Percentiles rank a stretch among this genome's conserved stretches.
Conservation (phyloP, 1,139 yeast species). For the Suhomyces yuchorum region DNA sequence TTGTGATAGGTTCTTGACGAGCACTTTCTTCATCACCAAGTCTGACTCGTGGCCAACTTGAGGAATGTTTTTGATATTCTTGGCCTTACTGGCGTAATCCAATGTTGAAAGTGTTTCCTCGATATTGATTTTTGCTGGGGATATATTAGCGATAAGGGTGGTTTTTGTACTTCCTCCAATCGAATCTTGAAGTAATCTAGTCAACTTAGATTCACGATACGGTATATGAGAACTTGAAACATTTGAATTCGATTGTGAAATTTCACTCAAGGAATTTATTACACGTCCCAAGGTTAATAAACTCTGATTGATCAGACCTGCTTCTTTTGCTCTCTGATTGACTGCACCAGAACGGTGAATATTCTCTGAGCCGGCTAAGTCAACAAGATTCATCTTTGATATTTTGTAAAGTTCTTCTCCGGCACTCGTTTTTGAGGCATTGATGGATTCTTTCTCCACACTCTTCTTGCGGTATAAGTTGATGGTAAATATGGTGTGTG, state of each 20-base stretch:
- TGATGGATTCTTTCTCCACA: neutral
- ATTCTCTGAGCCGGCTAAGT: slow-evolving; percentile 88
- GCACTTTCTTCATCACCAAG: slow-evolving; percentile 57
- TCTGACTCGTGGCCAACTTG: slow-evolving; percentile 57
- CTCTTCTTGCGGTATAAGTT: slow-evolving; percentile 49
- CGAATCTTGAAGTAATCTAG: slow-evolving; percentile 78
- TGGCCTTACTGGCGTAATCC: slow-evolving; percentile 83
- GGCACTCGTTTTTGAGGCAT: slow-evolving; percentile 17
- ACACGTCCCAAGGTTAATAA: slow-evolving; percentile 82
- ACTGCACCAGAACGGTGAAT: slow-evolving; percentile 79
- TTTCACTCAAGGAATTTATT: slow-evolving; percentile 60
- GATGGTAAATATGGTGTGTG: slow-evolving; percentile 73
- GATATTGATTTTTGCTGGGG: slow-evolving; percentile 71
- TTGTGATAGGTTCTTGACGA: slow-evolving; percentile 56
- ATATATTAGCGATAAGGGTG: slow-evolving; percentile 75
- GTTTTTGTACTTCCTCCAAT: slow-evolving; percentile 84
- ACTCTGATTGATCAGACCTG: slow-evolving; percentile 86
- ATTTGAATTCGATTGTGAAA: slow-evolving; percentile 22
- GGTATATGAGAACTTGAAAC: slow-evolving; percentile 59
- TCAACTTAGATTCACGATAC: slow-evolving; percentile 81
- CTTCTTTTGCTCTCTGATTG: slow-evolving; percentile 79
- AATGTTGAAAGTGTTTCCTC: slow-evolving; percentile 84
- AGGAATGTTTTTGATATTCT: slow-evolving; percentile 73
- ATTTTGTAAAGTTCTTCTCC: slow-evolving; percentile 44
- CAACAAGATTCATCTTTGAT: slow-evolving; percentile 78